Base-by-base conservation (phyloP, 2,329 filamentous ascomycete species). In the Pyricularia grisea region DNA sequence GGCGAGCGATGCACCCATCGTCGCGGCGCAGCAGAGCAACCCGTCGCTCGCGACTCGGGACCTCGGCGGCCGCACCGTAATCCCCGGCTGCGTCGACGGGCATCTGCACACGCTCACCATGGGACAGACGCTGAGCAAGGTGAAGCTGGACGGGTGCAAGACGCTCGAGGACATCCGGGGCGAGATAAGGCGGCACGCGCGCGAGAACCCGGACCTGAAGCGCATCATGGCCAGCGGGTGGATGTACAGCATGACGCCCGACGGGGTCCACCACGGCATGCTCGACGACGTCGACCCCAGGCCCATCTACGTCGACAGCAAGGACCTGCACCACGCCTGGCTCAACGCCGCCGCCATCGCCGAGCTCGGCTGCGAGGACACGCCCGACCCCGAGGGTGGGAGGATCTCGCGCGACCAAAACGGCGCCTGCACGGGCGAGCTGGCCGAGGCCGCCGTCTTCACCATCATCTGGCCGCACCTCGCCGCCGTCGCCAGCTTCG, bases 91-190 rank as follows among this genome's bases (percentile, higher is more conserved):
- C 73, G 81, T 87, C 67, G 85, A 88, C 72, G 85, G 83, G 0
- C 85, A 88, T 73, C 84, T 86, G 78, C 85, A 88, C 74, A 78
- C 87, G 14, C 78, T 87, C 61, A 79, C 85, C 65, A 80, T 87
- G 30, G 85, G 85, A 2, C 83, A 85, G 72, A 82, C 84, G 0
- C 79, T 87, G 14, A 79, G 80, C 71, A 87, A 86, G 74, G 78
- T 83, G 36, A 78, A 80, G 58, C 77, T 88, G 2, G 79, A 81
- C 61, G 69, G 72, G 14, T 86, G 85, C 76, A 78, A 79, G 66
- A 77, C 78, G 67, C 76, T 87, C 0, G 74, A 76, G 6, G 84
- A 86, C 66, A 87, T 88, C 71, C 80, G 81, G 3, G 72, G 71
- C 6, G 77, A 79, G 2, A 83, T 88, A 72, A 77, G 73, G 20